Evolutionary conservation across 352 stramenopile species (phyloP).

Genomic region (Pythium vanterpoolii): DNA sequence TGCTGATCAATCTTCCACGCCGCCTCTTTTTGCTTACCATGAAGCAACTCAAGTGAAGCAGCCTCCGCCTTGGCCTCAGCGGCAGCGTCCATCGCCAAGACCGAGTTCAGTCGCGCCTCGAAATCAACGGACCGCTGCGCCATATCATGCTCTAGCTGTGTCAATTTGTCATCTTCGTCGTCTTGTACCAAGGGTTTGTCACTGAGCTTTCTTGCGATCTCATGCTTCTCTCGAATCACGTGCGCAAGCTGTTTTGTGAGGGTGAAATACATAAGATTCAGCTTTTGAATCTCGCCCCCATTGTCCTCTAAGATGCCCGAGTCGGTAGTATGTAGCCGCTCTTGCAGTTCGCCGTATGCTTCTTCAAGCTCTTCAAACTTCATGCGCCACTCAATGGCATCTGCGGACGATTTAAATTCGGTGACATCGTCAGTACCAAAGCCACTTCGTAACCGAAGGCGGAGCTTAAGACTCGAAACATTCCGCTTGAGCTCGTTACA

Average conservation of each 20-base stretch:
- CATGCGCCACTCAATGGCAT: slow-evolving; percentile 80
- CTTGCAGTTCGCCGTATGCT: slow-evolving; percentile 45
- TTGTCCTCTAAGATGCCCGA: slow-evolving; percentile 3
- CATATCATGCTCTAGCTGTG: slow-evolving; percentile 38
- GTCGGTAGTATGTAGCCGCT: slow-evolving; percentile 27
- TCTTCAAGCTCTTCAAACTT: slow-evolving; percentile 83
- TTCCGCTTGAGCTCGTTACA: slow-evolving; percentile 57
- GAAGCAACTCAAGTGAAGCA: slow-evolving; percentile 44
- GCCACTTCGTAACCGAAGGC: slow-evolving; percentile 38
- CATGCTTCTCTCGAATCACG: slow-evolving; percentile 74
- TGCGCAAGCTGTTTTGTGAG: slow-evolving; percentile 64
- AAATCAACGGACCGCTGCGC: slow-evolving; percentile 42
- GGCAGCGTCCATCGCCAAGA: slow-evolving; percentile 28
- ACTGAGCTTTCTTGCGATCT: slow-evolving; percentile 48
- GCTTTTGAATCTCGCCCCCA: slow-evolving; percentile 42
- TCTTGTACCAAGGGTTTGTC: slow-evolving; percentile 12
- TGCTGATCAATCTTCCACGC: slow-evolving; percentile 51
- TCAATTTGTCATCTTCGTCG: slow-evolving; percentile 28
- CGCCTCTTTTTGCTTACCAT: slow-evolving; percentile 57
- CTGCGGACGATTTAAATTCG: slow-evolving; percentile 60
- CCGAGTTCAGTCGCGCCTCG: slow-evolving; percentile 39
- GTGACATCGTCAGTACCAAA: slow-evolving; percentile 17
- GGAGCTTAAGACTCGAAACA: slow-evolving; percentile 54
- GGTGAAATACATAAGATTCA: slow-evolving; percentile 66
- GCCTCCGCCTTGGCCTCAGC: slow-evolving; percentile 46